These are phyloP conservation scores for Rugonectria rugulosa DNA, from an alignment of 2,329 filamentous ascomycete genomes.

Conservation along the genomic window DNA sequence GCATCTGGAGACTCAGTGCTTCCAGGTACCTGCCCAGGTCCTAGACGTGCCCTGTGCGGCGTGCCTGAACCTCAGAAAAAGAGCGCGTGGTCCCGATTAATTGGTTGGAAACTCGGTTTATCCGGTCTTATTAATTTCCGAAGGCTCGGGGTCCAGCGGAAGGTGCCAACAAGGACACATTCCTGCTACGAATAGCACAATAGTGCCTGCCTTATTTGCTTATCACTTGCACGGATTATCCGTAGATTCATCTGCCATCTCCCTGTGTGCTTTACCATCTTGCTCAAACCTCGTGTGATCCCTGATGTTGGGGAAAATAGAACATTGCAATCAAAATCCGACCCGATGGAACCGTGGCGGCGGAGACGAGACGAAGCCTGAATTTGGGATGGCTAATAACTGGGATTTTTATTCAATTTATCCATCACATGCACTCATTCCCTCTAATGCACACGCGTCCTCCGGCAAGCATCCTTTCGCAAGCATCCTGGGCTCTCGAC, in stretches of 20 bases:
- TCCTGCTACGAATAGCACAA: background rate
- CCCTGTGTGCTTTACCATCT: no score
- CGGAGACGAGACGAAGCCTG: background rate
- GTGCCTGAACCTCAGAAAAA: no score
- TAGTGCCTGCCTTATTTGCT: no score
- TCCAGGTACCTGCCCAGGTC: no score
- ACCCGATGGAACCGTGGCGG: constrained; percentile 4
- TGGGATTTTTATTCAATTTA: constrained; percentile 8
- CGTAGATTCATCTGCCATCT: constrained; percentile 13
- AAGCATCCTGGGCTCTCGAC: background rate
- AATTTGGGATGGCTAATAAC: background rate
- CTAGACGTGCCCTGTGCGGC: no score
- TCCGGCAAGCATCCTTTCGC: background rate
- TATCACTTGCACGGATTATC: no score
- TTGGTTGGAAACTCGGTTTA: no score
- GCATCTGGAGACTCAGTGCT: no score
- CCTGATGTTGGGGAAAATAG: background rate
- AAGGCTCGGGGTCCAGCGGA: no score
- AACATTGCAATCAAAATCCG: background rate
- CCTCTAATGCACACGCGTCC: constrained; percentile 9
- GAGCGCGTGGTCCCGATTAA: no score
- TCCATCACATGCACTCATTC: background rate
- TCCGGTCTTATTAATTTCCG: no score
- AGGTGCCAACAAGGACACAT: background rate
- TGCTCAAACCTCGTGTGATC: background rate